Evolutionary conservation across 2,329 filamentous ascomycete genomes (phyloP).

Genomic region (Fusarium zealandicum): DNA sequence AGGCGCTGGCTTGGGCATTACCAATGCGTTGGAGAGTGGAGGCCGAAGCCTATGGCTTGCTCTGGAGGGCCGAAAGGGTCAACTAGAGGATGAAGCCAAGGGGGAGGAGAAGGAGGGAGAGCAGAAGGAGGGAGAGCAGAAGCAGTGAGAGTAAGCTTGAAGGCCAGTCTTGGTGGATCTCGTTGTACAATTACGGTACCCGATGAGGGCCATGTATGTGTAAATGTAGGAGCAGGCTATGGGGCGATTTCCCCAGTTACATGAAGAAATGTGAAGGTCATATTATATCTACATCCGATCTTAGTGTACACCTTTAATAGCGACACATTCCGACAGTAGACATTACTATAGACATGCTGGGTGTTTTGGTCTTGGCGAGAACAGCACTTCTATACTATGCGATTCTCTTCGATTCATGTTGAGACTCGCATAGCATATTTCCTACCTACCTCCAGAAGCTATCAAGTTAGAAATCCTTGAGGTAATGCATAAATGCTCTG

Average conservation of each 20-base stretch:
- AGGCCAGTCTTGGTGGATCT: neutral
- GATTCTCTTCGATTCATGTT: too few relatives aligned
- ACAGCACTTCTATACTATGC: too few relatives aligned
- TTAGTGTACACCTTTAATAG: too few relatives aligned
- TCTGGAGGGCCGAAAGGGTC: conserved; percentile 79
- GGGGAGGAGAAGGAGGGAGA: conserved; percentile 1
- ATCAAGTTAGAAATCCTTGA: too few relatives aligned
- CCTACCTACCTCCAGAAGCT: too few relatives aligned
- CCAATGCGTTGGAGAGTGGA: conserved; percentile 79
- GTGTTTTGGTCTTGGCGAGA: too few relatives aligned
- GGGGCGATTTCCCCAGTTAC: conserved; percentile 3
- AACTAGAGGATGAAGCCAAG: conserved; percentile 71
- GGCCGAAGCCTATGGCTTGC: conserved; percentile 86
- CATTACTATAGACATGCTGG: too few relatives aligned
- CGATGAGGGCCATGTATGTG: conserved; percentile 32
- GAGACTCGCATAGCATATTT: too few relatives aligned
- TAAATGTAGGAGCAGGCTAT: conserved; percentile 40
- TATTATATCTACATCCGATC: too few relatives aligned
- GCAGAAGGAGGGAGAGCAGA: conserved; percentile 25
- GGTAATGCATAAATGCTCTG: too few relatives aligned
- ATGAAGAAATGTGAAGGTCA: neutral
- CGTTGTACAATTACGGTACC: conserved; percentile 27
- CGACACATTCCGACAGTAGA: too few relatives aligned
- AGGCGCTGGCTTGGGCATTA: conserved; percentile 78
- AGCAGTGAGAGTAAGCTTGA: neutral